Evolutionary conservation across 2,329 filamentous ascomycete species (phyloP), one percentile per base, ranked within the genome.

Genomic region (Zymoseptoria passerinii): DNA sequence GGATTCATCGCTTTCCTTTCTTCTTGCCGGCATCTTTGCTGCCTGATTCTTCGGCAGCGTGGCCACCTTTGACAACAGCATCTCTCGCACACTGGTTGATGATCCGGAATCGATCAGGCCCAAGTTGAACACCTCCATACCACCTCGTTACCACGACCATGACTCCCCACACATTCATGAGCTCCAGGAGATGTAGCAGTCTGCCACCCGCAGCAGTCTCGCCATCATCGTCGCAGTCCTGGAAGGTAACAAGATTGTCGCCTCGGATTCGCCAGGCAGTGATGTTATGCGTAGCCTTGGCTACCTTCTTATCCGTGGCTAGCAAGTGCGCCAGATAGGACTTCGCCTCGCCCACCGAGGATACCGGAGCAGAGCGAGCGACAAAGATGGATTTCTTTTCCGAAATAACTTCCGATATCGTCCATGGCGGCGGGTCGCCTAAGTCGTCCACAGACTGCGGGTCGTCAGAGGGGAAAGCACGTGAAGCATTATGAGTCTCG

Each of bases 151-250:
- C 92, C 3, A 99, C 87, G 0, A 99, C 90, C 77, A 97, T 87
- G 16, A 88, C 87, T 73, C 95, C 84, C 91, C 92, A 96, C 9
- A 95, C 80, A 69, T 92, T 89, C 89, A 96, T 96, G 61, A 96
- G 76, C 77, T 96, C 91, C 85, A 99, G 87, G 28, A 99, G 77
- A 75, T 95, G 90, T 60, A 97, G 75, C 69, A 99, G 74, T 49
- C 94, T 81, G 0, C 88, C 86, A 0, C 94, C 94, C 0, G 94
- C 94, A 5, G 94, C 94, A 27, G 89, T 89, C 79, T 99, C 94
- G 2, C 94, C 94, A 72, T 99, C 94, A 68, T 99, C 94, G 68
- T 99, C 89, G 70, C 87, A 96, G 74, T 99, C 94, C 73, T 97
- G 92, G 65, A 86, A 90, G n/a, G 69, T 67, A 50, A 67, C 67